Base-by-base conservation (phyloP, 257 asterid species). In the Solanum gandarillasii region DNA sequence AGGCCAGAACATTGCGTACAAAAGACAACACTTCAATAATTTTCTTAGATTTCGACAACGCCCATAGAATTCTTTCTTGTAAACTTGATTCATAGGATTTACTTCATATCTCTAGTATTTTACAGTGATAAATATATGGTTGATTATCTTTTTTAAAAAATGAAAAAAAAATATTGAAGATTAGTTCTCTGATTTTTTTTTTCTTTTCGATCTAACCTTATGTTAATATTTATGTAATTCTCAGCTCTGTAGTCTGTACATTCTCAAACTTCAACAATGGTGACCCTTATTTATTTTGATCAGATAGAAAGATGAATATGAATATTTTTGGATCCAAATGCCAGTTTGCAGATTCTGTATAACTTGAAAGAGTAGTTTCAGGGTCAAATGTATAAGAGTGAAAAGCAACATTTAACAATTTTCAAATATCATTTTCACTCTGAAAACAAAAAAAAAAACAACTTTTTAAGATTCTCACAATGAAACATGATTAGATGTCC, bases 1-100 rank as follows among this genome's bases (percentile, higher is more conserved):
- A 96, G 88, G 99, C 99, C 39, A 93, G 94, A 91, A 87, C 92
- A 39, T 93, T 89, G 87, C 95, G 99, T 32, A 96, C 98, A 0
- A 97, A 93, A 90, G 99, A 97, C 79, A 97, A 97, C 68, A 96
- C 99, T 5, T 94, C 98, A 70, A 91, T 97, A 91, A 92, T 96
- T 88, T 95, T 94, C 92, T 89, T 97, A 90, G 98, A 97, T 88
- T 95, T 96, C 83, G 89, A 82, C 90, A 74, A 83, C 88, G 79
- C 62, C 88, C 88, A 89, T 92, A 89, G 88, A 88, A 89, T 87
- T 87, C 18, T 83, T 86, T 88, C 93, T 23, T 88, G 92, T 94
- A 90, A 88, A 91, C 87, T 21, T 76, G 90, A 90, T 88, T 90
- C 89, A 73, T 94, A 90, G 60, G 70, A 81, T 81, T 46, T 38